These are phyloP conservation scores for Diophrys appendiculata DNA, from an alignment of 73 alveolate species.

Conservation along the genomic window DNA sequence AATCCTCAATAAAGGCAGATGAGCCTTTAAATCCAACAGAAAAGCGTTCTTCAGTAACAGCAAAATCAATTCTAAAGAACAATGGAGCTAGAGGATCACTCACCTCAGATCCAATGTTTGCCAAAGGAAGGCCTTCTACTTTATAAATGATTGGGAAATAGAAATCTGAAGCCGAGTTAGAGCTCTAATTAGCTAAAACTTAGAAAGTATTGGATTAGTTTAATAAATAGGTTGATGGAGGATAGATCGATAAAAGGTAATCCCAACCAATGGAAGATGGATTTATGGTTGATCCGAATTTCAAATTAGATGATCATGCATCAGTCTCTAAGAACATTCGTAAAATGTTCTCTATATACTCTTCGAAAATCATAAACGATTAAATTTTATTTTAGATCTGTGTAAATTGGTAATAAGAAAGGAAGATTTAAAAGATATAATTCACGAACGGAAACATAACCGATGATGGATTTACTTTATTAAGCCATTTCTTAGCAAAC, in stretches of 20 bases:
- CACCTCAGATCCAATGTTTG: too few species aligned
- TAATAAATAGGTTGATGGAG: neutral
- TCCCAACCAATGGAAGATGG: neutral
- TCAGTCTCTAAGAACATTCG: neutral
- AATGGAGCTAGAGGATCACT: too few species aligned
- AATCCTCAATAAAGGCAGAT: neutral
- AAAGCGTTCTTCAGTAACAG: too few species aligned
- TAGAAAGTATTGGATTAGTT: neutral
- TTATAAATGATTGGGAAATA: neutral
- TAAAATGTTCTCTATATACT: neutral
- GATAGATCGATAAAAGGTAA: neutral
- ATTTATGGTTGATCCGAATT: neutral
- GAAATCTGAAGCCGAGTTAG: neutral
- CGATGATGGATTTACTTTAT: neutral
- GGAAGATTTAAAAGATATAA: neutral
- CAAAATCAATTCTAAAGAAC: too few species aligned
- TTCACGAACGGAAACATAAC: conserved; percentile 3
- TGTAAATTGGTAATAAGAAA: neutral
- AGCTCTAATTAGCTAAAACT: neutral
- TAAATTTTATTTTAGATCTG: too few species aligned
- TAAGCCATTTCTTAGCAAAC: neutral
- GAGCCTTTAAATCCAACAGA: neutral
- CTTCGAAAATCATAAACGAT: neutral
- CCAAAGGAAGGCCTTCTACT: too few species aligned
- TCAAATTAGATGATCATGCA: neutral